Percentiles rank a stretch among this genome's conserved stretches.
Evolutionary conservation across 1,284 basidiomycete species (phyloP).

Genomic region (Taiwanofungus camphoratus): DNA sequence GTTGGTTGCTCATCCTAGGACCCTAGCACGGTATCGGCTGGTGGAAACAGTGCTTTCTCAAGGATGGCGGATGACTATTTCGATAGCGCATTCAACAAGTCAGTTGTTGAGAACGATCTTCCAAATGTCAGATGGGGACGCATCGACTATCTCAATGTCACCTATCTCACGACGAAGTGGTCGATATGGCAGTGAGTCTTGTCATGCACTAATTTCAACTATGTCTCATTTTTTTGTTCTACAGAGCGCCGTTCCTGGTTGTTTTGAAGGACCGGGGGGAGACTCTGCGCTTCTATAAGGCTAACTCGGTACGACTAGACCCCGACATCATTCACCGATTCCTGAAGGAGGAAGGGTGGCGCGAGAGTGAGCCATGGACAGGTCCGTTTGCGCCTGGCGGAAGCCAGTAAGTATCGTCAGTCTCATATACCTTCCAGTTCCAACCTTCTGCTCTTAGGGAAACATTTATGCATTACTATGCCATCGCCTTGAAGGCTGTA

Average conservation of each 20-base stretch:
- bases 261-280: slow-evolving; percentile 62
- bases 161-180: slow-evolving; percentile 76
- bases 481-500: slow-evolving; percentile 38
- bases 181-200: slow-evolving; percentile 63
- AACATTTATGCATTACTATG: slow-evolving; percentile 58
- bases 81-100: slow-evolving; percentile 63
- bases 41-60: slow-evolving; percentile 56
- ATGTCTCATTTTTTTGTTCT: slow-evolving; percentile 2
- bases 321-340: slow-evolving; percentile 57
- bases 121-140: slow-evolving; percentile 70
- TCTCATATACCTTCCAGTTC: slow-evolving; percentile 6
- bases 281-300: slow-evolving; percentile 68
- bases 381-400: slow-evolving; percentile 66
- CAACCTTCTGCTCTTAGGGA: slow-evolving; percentile 40
- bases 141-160: slow-evolving; percentile 78
- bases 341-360: slow-evolving; percentile 55
- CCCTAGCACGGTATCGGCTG: slow-evolving; percentile 55
- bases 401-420: slow-evolving; percentile 42
- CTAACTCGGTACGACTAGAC: slow-evolving; percentile 51
- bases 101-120: slow-evolving; percentile 54
- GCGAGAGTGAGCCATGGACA: slow-evolving; percentile 53
- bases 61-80: slow-evolving; percentile 64
- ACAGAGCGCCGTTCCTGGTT: slow-evolving; percentile 65
- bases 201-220: neutral
- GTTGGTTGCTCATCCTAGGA: neutral